Evolutionary conservation across 78 protist species (phyloP).

Genomic region (Pigoraptor vietnamica): DNA sequence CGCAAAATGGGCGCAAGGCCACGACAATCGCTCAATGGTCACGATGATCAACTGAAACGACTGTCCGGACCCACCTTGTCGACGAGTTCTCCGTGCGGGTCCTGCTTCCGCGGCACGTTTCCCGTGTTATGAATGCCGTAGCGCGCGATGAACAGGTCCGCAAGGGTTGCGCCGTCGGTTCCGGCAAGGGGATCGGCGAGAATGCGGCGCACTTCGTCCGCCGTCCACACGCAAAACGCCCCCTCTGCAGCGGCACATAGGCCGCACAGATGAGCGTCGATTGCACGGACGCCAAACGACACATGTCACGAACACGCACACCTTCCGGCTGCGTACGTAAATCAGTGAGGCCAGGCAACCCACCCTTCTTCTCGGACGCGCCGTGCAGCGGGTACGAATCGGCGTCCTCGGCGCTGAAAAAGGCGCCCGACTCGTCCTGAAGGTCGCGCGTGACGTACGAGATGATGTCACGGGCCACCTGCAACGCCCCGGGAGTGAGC

Average conservation of each 20-base stretch:
- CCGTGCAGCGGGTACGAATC: slow-evolving; percentile 21
- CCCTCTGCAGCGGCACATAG: slow-evolving; percentile 42
- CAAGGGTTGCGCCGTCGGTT: background rate
- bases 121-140: background rate
- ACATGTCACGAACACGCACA: background rate
- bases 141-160: background rate
- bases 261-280: too few relatives aligned
- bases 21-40: too few relatives aligned
- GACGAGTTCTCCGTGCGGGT: background rate
- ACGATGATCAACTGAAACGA: too few relatives aligned
- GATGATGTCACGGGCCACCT: background rate
- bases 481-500: background rate
- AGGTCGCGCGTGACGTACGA: background rate
- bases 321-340: background rate
- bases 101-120: background rate
- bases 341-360: slow-evolving; percentile 4
- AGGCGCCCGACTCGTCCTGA: slow-evolving; percentile 15
- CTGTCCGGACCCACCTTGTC: background rate
- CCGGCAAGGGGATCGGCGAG: background rate
- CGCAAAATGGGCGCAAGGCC: too few relatives aligned
- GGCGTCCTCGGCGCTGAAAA: slow-evolving; percentile 71
- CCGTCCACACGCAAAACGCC: slow-evolving; percentile 61
- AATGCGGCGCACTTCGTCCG: slow-evolving; percentile 15
- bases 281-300: too few relatives aligned
- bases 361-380: background rate